Conservation (phyloP, 371 early-diverging fungal genomes). For the Syncephalastrum monosporum region DNA sequence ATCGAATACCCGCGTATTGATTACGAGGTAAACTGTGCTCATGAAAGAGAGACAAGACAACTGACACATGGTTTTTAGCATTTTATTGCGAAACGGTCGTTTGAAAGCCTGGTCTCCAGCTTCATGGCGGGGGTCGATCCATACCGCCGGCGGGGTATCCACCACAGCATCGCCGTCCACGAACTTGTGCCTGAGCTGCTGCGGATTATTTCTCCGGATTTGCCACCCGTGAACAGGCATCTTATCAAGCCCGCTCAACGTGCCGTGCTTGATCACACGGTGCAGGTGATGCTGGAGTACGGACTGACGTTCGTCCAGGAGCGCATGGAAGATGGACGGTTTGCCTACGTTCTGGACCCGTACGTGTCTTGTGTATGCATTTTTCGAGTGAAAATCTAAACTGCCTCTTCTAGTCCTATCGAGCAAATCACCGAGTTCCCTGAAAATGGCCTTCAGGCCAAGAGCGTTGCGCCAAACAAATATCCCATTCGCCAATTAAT, state of each 20-base stretch:
- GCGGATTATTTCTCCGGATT: constrained; percentile 74
- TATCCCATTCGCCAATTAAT: constrained; percentile 79
- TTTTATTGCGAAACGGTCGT: constrained; percentile 51
- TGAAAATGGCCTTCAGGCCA: constrained; percentile 21
- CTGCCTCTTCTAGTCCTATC: constrained; percentile 48
- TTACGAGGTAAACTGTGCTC: constrained; percentile 55
- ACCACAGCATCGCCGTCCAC: constrained; percentile 41
- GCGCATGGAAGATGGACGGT: constrained; percentile 66
- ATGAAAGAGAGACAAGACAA: neutral
- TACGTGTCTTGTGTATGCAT: constrained; percentile 37
- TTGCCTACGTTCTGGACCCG: constrained; percentile 77
- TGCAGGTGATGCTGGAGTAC: constrained; percentile 73
- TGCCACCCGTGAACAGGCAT: constrained; percentile 71
- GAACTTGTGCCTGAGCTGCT: constrained; percentile 71
- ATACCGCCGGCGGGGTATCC: constrained; percentile 45
- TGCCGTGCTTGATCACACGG: constrained; percentile 56
- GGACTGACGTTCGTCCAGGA: constrained; percentile 75
- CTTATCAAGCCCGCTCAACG: constrained; percentile 73
- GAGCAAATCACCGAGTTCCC: constrained; percentile 53
- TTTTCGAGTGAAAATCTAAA: neutral
- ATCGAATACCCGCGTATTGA: constrained; percentile 84
- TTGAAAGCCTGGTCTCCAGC: constrained; percentile 54
- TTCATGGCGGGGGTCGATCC: constrained; percentile 56
- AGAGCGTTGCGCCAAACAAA: constrained; percentile 54
- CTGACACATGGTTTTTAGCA: constrained; percentile 21